These are phyloP conservation scores for Apiospora phragmitis DNA, from an alignment of 2,329 filamentous ascomycete species.

Conservation along the genomic window DNA sequence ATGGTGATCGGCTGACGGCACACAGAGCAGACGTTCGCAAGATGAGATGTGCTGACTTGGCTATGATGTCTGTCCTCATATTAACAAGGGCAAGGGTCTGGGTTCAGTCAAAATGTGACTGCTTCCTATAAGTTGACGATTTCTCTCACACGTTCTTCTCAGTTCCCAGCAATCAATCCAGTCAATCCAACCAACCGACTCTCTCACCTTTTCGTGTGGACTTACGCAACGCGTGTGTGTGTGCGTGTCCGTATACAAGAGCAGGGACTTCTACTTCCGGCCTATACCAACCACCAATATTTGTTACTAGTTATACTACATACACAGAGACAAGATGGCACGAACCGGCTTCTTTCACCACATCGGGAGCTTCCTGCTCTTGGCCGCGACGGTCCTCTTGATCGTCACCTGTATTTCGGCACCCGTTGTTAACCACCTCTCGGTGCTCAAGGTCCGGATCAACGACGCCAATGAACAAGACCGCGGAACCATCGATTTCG, in stretches of 20 bases:
- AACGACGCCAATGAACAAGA: constrained; percentile 38
- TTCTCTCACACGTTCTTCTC: background rate
- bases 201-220: background rate
- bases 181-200: background rate
- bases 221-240: background rate
- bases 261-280: background rate
- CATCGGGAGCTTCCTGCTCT: constrained; percentile 58
- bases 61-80: background rate
- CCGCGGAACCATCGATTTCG: constrained; percentile 48
- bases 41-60: background rate
- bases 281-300: background rate
- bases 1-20: background rate
- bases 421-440: constrained; percentile 56
- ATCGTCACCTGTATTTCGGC: constrained; percentile 59
- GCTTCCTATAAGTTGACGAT: background rate
- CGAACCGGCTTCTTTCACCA: constrained; percentile 46
- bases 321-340: background rate
- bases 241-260: background rate
- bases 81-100: background rate
- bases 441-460: constrained; percentile 49
- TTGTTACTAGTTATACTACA: background rate
- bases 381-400: constrained; percentile 56
- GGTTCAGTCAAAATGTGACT: background rate
- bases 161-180: background rate
- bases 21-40: background rate